Conservation (phyloP, 176 grass and related monocot species). For the Saccharum officinarum region DNA sequence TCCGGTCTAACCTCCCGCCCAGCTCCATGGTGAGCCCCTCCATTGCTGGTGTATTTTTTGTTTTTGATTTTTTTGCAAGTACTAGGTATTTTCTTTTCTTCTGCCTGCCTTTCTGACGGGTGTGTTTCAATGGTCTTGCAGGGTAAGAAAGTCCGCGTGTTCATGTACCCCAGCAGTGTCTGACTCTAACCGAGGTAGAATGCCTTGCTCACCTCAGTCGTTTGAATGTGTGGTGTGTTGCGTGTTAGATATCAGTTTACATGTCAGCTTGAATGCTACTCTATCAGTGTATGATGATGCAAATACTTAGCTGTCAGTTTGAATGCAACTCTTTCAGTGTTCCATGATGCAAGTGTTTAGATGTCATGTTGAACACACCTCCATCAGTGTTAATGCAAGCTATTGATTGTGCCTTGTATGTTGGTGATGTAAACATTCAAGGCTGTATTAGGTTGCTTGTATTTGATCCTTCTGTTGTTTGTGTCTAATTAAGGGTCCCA, state of each 20-base stretch:
- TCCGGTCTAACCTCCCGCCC: conserved; percentile 57
- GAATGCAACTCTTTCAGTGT: not conserved
- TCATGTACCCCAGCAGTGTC: conserved; percentile 69
- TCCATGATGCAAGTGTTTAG: not conserved
- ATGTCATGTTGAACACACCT: not conserved
- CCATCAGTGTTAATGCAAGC: not conserved
- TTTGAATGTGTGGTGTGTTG: not conserved
- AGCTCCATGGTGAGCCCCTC: conserved; percentile 47
- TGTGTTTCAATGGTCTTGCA: conserved; percentile 16
- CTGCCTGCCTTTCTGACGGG: not conserved
- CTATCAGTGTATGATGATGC: not conserved
- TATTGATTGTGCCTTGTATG: not conserved
- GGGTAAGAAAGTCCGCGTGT: conserved; percentile 60
- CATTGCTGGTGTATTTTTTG: not conserved
- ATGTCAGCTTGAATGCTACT: not conserved
- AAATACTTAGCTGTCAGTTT: not conserved
- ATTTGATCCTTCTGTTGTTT: not conserved
- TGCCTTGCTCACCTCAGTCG: not conserved
- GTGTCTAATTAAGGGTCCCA: conserved; percentile 32
- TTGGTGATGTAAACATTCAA: not conserved
- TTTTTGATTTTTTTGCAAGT: not conserved
- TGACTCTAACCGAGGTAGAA: conserved; percentile 50
- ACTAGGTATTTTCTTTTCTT: no score
- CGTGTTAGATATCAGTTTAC: not conserved
- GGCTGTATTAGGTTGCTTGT: not conserved